phyloP scores from a whole-genome alignment of 257 asterid genomes.

The Scutellaria minor region DNA sequence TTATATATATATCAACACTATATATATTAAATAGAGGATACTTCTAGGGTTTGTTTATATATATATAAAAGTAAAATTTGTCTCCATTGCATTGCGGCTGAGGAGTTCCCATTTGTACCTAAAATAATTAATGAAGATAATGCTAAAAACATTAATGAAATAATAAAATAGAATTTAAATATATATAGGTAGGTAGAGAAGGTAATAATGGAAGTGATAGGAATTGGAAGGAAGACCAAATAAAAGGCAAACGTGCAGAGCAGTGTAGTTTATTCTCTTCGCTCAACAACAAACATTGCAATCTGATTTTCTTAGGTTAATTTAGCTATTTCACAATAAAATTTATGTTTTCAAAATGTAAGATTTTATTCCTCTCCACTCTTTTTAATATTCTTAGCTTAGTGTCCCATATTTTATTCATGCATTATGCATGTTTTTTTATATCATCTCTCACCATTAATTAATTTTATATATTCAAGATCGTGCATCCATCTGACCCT shows the following conservation, averaged over 20 bases:
- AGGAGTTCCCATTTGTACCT: too few species aligned
- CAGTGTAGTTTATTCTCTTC: constrained; percentile 34
- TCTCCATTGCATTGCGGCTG: too few species aligned
- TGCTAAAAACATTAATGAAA: background rate
- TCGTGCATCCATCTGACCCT: constrained; percentile 32
- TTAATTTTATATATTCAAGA: constrained; percentile 1
- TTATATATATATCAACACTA: too few species aligned
- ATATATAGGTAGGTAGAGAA: background rate
- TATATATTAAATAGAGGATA: too few species aligned
- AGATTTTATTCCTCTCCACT: constrained; percentile 27
- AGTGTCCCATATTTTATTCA: constrained; percentile 5
- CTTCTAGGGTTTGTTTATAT: too few species aligned
- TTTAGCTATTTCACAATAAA: constrained; percentile 3
- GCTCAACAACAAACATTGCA: constrained; percentile 25
- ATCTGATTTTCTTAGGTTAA: constrained; percentile 33
- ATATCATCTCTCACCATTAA: constrained; percentile 20
- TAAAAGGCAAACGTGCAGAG: constrained; percentile 46
- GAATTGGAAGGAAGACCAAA: constrained; percentile 14
- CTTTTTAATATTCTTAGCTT: background rate
- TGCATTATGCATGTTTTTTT: constrained; percentile 36
- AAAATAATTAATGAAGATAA: too few species aligned
- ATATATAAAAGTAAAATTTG: too few species aligned
- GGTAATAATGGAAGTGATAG: constrained; percentile 21
- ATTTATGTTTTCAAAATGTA: constrained; percentile 37
- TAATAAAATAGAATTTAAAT: background rate